These are phyloP conservation scores for Discostella pseudostelligera DNA, from an alignment of 108 stramenopile genomes.

Conservation along the genomic window DNA sequence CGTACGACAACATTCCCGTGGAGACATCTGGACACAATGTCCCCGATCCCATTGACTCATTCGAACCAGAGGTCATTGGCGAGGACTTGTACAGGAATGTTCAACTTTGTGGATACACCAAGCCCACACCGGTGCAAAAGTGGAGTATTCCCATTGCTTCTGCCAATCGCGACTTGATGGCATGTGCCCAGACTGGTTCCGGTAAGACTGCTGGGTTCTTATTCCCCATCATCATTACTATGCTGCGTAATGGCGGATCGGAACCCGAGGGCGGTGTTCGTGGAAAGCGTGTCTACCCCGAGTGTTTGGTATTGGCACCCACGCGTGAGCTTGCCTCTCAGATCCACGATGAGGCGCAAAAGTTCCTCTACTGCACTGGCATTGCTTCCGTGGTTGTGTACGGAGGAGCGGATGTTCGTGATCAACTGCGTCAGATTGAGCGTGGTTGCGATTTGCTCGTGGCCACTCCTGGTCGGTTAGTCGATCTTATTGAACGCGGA, in stretches of 20 bases:
- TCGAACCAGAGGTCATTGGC: constrained; percentile 87
- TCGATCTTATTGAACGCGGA: constrained; percentile 94
- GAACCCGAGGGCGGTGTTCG: constrained; percentile 57
- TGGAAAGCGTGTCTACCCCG: constrained; percentile 68
- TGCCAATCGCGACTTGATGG: constrained; percentile 94
- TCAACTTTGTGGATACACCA: constrained; percentile 89
- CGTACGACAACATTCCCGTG: constrained; percentile 98
- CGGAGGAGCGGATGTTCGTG: constrained; percentile 95
- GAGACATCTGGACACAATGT: constrained; percentile 84
- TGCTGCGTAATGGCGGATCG: constrained; percentile 79
- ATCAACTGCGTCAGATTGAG: constrained; percentile 85
- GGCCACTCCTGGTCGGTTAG: constrained; percentile 98
- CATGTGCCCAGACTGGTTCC: constrained; percentile 84
- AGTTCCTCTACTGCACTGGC: constrained; percentile 95
- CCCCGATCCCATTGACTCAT: constrained; percentile 91
- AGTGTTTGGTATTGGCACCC: constrained; percentile 92
- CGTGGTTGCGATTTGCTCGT: constrained; percentile 92
- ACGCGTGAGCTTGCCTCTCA: constrained; percentile 97
- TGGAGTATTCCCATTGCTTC: constrained; percentile 94
- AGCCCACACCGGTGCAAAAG: constrained; percentile 98
- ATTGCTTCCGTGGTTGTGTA: constrained; percentile 90
- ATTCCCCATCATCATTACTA: constrained; percentile 94
- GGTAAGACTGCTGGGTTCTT: constrained; percentile 98
- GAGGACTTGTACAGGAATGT: constrained; percentile 88
- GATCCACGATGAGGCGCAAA: constrained; percentile 96